A percentile compares a stretch with the other conserved stretches of the same genome.
Conservation (phyloP, 768 basidiomycete genomes). For the Trametes sanguinea region DNA sequence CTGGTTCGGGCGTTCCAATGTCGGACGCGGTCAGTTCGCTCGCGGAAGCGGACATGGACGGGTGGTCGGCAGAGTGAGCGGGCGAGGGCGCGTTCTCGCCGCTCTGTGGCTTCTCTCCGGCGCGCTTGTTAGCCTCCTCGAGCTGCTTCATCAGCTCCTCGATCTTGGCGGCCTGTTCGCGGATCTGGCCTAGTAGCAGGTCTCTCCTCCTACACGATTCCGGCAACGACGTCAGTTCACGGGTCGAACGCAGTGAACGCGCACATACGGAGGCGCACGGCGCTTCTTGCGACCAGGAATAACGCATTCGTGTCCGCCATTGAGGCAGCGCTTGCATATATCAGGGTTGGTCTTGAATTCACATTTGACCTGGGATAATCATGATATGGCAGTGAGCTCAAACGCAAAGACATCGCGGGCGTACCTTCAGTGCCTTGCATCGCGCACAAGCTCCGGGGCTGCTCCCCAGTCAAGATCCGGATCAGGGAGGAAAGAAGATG, state of each 20-base stretch:
- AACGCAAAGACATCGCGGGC: neutral
- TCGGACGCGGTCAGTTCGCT: constrained; percentile 28
- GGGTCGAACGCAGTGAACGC: neutral
- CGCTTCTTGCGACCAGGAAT: constrained; percentile 87
- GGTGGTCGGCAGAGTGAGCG: constrained; percentile 19
- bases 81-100: constrained; percentile 10
- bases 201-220: constrained; percentile 66
- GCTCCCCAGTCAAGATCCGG: neutral
- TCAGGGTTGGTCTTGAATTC: constrained; percentile 74
- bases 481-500: neutral
- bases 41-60: constrained; percentile 20
- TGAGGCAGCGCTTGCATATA: constrained; percentile 73
- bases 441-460: constrained; percentile 63
- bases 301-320: constrained; percentile 70
- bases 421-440: constrained; percentile 61
- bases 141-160: constrained; percentile 70
- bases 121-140: constrained; percentile 44
- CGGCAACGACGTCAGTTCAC: neutral
- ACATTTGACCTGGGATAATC: constrained; percentile 58
- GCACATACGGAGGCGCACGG: constrained; percentile 70
- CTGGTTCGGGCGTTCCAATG: constrained; percentile 22
- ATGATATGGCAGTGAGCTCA: neutral
- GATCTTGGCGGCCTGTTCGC: constrained; percentile 72
- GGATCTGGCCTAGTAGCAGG: constrained; percentile 74
- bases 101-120: constrained; percentile 7